A percentile compares a stretch with the other conserved stretches of the same genome.
phyloP scores from a whole-genome alignment of 495 filamentous ascomycete genomes.

The Aspergillus mulundensis region DNA sequence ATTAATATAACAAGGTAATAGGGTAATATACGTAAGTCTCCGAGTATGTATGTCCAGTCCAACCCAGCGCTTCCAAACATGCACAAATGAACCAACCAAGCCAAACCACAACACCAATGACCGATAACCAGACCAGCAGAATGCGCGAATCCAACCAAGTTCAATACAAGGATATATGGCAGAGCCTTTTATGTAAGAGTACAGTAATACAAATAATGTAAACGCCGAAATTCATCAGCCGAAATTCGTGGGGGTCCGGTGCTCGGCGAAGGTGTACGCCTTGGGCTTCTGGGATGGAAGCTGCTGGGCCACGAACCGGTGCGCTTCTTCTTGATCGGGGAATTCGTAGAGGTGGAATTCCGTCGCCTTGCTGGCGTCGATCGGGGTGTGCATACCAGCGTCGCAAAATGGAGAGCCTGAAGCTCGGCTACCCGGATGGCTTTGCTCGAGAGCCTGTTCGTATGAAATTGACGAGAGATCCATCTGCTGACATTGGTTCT shows the following conservation, averaged over 20 bases:
- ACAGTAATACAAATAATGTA: slow-evolving; percentile 14
- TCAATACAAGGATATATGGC: slow-evolving; percentile 1
- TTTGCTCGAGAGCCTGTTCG: slow-evolving; percentile 28
- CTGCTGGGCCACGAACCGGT: slow-evolving; percentile 37
- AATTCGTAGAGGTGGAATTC: slow-evolving; percentile 45
- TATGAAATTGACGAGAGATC: slow-evolving; percentile 36
- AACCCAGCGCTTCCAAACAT: slow-evolving; percentile 21
- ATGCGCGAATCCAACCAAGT: not conserved
- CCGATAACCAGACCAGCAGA: not conserved
- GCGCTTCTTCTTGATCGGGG: slow-evolving; percentile 39
- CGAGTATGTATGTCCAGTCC: slow-evolving; percentile 15
- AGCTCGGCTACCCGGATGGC: slow-evolving; percentile 24
- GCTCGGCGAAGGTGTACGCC: slow-evolving; percentile 43
- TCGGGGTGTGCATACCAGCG: slow-evolving; percentile 27
- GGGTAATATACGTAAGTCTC: slow-evolving; percentile 18
- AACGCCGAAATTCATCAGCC: slow-evolving; percentile 4
- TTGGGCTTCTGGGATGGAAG: slow-evolving; percentile 38
- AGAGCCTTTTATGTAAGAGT: slow-evolving; percentile 9
- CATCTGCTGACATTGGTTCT: slow-evolving; percentile 30
- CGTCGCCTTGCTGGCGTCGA: slow-evolving; percentile 28
- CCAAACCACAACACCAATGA: slow-evolving; percentile 10
- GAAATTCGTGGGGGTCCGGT: slow-evolving; percentile 40
- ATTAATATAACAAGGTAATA: slow-evolving; percentile 13
- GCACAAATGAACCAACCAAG: slow-evolving; percentile 9
- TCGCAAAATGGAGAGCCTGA: slow-evolving; percentile 38